Percentiles rank a stretch among this genome's conserved stretches.
Evolutionary conservation across 2,329 filamentous ascomycete genomes (phyloP).

Genomic region (Arthrinium puccinioides): DNA sequence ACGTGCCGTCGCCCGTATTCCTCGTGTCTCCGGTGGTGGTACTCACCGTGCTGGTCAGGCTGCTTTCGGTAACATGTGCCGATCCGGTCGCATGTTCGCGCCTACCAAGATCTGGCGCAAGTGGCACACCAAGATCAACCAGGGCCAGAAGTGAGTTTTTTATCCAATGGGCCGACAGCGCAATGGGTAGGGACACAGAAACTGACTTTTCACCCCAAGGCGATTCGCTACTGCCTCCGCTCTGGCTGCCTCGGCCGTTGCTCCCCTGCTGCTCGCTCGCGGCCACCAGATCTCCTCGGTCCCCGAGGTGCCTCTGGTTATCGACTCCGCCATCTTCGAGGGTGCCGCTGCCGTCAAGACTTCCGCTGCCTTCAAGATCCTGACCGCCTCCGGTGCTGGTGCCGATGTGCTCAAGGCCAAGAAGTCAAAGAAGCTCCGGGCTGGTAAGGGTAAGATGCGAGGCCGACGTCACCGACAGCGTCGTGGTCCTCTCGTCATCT

Average conservation of each 20-base stretch:
- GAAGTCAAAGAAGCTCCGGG: conserved; percentile 91
- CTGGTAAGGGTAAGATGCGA: conserved; percentile 98
- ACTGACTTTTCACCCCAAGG: conserved; percentile 34
- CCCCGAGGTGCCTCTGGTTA: conserved; percentile 92
- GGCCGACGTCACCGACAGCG: conserved; percentile 95
- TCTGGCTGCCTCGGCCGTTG: conserved; percentile 90
- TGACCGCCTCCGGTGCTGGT: conserved; percentile 86
- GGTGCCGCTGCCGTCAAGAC: conserved; percentile 79
- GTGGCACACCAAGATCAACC: conserved; percentile 99
- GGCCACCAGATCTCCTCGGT: conserved; percentile 91
- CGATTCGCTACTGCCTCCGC: conserved; percentile 97
- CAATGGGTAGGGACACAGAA: not conserved
- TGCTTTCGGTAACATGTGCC: conserved; percentile 99
- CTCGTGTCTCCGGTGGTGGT: conserved; percentile 99
- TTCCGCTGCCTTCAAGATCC: conserved; percentile 73
- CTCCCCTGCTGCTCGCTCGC: conserved; percentile 91
- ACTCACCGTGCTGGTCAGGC: conserved; percentile 99
- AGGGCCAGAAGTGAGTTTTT: conserved; percentile 79
- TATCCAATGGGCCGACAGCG: not conserved
- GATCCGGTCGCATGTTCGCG: conserved; percentile 99
- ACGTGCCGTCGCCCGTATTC: conserved; percentile 99
- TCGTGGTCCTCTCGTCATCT: conserved; percentile 95
- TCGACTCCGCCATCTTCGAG: conserved; percentile 86
- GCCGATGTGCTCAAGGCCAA: conserved; percentile 92
- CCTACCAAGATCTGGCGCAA: conserved; percentile 99